Base-by-base conservation (phyloP, 2,329 filamentous ascomycete genomes). In the Colletotrichum sp. region DNA sequence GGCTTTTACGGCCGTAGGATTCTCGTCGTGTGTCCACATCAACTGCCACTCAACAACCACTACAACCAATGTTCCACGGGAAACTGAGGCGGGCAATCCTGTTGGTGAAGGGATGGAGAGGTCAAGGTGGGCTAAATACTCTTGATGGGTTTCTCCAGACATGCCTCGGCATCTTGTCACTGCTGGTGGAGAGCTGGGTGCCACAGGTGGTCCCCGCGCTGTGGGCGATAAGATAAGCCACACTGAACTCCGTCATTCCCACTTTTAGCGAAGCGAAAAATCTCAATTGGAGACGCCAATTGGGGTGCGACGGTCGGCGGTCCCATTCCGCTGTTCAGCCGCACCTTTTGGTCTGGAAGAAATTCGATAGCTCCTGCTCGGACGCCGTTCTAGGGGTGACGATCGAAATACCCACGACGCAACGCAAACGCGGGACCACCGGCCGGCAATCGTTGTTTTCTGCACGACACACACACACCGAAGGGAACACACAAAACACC, bases 211-310 rank as follows among this genome's bases (percentile, higher is more conserved):
- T 26, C 30, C 59, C 26, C 24, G 59, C 30, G 59, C 44, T 52
- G 10, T 21, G 3, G 24, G 18, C 28, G 70, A 72, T 72, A 68
- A 72, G 70, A 72, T 72, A 72, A 72, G 64, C 8, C 15, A 32
- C 30, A 32, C 4, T 32, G 9, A 49, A 49, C n/a, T 21, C n/a
- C 44, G 44, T 21, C 3, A 39, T 36, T 60, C 28, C n/a, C 55
- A 59, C 55, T 59, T 59, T 44, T 21, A 63, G 71, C 66, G 39
- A 57, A 44, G 55, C 55, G 64, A 36, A 72, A 73, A 73, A 73
- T 70, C 71, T 73, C 71, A 39, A 39, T 55, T 57, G 28, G 39
- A n/a, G 63, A 59, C 52, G 18, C 16, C 66, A 49, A 52, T 52
- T 34, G 30, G 26, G 10, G n/a, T 21, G 44, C n/a, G 44, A 52